Base-by-base conservation (phyloP, 371 early-diverging fungal genomes). In the Syncephalis fuscata region DNA sequence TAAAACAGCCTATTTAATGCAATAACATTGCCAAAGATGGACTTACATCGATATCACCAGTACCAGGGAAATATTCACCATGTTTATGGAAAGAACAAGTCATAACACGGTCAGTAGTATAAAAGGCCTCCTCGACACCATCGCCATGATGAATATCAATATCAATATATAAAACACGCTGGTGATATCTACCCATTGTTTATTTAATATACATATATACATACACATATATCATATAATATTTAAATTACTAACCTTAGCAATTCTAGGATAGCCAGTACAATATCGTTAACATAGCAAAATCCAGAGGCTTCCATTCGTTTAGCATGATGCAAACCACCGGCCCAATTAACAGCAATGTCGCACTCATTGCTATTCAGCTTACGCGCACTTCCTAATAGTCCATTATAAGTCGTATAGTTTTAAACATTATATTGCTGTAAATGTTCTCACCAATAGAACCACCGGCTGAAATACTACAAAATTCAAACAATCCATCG, bases 141-240 rank as follows among this genome's bases (percentile, higher is more conserved):
- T 99, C 99, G 9, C 99, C 99, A 62, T 99, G 99, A 64, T 99
- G 99, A 23, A 98, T 86, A 59, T 99, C 99, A 58, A 98, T 98
- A 64, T 99, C 99, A 55, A 99, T 82, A 68, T 99, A 99, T 25
- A 99, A 66, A 10, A 99, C 99, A 44, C 98, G 82, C 48, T 82
- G 80, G 66, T 98, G 85, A 59, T 82, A 82, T 51, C 81, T 72
- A 17, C 21, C 24, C 11, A n/a, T 14, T 14, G 20, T 14, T 10
- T 8, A 22, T 19, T 41, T 38, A 47, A 17, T n/a, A 37, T 11
- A 4, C 16, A 14, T 27, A n/a, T 1, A 15, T 32, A 19, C 10
- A n/a, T n/a, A n/a, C n/a, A n/a, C n/a, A n/a, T n/a, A n/a, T n/a
- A n/a, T n/a, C n/a, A n/a, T n/a, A n/a, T n/a, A 41, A 21, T n/a